phyloP scores from a whole-genome alignment of 2,329 filamentous ascomycete genomes.

The Sordariomycetes sp. region DNA sequence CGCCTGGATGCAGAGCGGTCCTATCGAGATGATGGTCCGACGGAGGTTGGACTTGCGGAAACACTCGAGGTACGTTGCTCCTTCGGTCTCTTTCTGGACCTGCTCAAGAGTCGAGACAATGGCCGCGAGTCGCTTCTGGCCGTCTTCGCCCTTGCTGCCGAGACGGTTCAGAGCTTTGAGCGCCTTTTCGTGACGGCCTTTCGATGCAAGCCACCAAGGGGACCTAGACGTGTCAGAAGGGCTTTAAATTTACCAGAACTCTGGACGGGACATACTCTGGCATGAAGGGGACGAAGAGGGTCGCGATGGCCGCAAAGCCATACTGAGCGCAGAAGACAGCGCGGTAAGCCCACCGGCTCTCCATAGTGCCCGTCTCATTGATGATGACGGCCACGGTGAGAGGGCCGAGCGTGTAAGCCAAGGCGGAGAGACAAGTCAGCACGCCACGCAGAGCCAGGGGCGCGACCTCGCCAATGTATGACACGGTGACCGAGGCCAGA shows the following conservation, averaged over 20 bases:
- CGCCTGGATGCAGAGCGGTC: constrained; percentile 18
- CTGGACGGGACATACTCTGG: constrained; percentile 32
- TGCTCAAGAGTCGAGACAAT: constrained; percentile 12
- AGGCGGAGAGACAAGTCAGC: constrained; percentile 23
- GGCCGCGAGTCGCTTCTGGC: constrained; percentile 8
- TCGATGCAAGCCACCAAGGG: constrained; percentile 29
- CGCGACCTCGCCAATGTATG: constrained; percentile 26
- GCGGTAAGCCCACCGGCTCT: constrained; percentile 29
- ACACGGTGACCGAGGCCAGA: constrained; percentile 25
- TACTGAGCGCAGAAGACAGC: constrained; percentile 29
- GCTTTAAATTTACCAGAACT: too few species aligned
- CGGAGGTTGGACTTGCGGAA: constrained; percentile 29
- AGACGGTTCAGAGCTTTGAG: constrained; percentile 22
- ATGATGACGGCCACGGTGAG: constrained; percentile 26
- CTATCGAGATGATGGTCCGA: constrained; percentile 25
- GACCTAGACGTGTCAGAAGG: too few species aligned
- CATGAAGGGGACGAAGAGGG: constrained; percentile 20
- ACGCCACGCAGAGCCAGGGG: constrained; percentile 26
- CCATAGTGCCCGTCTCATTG: constrained; percentile 23
- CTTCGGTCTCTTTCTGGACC: constrained; percentile 7
- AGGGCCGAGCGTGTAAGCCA: constrained; percentile 28
- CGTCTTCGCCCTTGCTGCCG: constrained; percentile 10
- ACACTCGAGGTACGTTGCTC: constrained; percentile 25
- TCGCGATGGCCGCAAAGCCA: constrained; percentile 24
- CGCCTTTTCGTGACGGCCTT: constrained; percentile 19